Evolutionary conservation across 257 asterid species (phyloP), one percentile per base, ranked within the genome.

Genomic region (Capsicum rhomboideum): DNA sequence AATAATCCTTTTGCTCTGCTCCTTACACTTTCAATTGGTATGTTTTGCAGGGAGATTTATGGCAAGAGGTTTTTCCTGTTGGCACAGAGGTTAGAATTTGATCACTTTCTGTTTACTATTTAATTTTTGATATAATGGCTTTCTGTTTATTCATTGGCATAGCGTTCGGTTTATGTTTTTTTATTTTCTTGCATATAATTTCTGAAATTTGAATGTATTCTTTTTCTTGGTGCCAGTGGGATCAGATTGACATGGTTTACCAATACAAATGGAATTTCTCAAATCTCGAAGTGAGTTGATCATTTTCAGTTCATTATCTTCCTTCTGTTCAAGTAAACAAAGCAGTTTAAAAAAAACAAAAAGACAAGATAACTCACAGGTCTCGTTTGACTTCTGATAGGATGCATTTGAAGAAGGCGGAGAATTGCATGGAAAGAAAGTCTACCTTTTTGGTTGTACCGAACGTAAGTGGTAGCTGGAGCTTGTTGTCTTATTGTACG

Each of bases 371-470:
- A 23, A 82, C 54, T 46, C 64, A 82, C 71, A 44, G 16, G 84
- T 50, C 28, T 23, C 75, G 50, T 82, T 87, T 56, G 75, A 12
- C 67, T 58, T 58, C 61, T 83, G 82, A 82, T 92, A 97, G 98
- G 96, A 91, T 31, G 98, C 98, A 34, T 89, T 97, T 88, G 98
- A 95, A 88, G 98, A 97, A 90, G 98, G 97, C 4, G 98, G 98
- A 28, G 92, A 90, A 83, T 91, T 94, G 49, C 86, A 86, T 82
- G 88, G 92, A 61, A 89, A 92, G 83, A 92, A 83, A 71, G 98
- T 97, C 85, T 97, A 92, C 86, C 97, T 97, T 67, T 97, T 95
- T 82, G 96, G 95, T 80, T 91, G 97, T 83, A 95, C 98, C 16
- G 99, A 97, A 87, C 97, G 98, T 97, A 92, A 92, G 98, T 91